Evolutionary conservation across 148 eudicot species (phyloP).

Genomic region (Polygonum maritimum): DNA sequence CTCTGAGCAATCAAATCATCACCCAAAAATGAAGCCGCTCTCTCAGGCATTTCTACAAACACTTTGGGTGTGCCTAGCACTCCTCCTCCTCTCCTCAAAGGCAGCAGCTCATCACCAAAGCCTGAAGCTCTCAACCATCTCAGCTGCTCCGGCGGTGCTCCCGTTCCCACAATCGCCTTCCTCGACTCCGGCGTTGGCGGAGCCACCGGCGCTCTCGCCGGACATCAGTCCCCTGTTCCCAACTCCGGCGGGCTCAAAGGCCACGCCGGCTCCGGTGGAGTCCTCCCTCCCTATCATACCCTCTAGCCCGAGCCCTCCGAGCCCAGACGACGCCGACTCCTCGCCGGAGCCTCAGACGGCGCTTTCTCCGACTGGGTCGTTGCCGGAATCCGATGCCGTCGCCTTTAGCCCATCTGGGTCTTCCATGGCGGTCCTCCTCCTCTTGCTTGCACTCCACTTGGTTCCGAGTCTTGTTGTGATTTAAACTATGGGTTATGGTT

Average conservation of each 20-base stretch:
- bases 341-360: slow-evolving; percentile 39
- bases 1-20: neutral
- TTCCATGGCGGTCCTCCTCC: neutral
- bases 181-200: slow-evolving; percentile 14
- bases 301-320: slow-evolving; percentile 74
- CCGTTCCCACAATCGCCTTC: slow-evolving; percentile 13
- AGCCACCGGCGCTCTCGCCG: slow-evolving; percentile 4
- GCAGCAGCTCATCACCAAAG: neutral
- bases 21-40: slow-evolving; percentile 11
- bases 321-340: slow-evolving; percentile 34
- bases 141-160: slow-evolving; percentile 29
- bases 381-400: slow-evolving; percentile 35
- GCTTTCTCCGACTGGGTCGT: slow-evolving; percentile 35
- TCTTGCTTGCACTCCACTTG: slow-evolving; percentile 10
- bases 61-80: neutral
- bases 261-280: slow-evolving; percentile 10
- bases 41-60: slow-evolving; percentile 3
- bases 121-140: slow-evolving; percentile 19
- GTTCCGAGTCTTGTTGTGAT: slow-evolving; percentile 17
- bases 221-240: slow-evolving; percentile 29
- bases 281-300: slow-evolving; percentile 58
- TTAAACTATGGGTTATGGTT: slow-evolving; percentile 3
- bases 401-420: slow-evolving; percentile 12
- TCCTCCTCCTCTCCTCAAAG: neutral
- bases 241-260: slow-evolving; percentile 17